Evolutionary conservation across 371 early-diverging fungal genomes (phyloP).

Genomic region (Mucor sp.): DNA sequence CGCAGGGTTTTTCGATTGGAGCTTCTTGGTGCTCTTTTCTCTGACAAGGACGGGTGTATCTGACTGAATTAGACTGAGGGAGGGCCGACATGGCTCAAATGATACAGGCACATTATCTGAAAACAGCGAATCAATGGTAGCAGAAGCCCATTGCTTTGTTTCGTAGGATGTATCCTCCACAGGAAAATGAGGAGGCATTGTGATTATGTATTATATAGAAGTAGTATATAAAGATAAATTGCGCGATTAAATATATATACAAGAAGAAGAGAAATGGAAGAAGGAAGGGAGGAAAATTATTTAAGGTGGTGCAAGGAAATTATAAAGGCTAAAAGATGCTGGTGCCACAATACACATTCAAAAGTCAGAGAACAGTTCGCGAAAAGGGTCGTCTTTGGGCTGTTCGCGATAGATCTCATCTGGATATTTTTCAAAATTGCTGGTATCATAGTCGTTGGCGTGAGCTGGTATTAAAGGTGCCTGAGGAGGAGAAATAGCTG

Average conservation of each 20-base stretch:
- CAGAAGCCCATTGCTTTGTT: constrained; percentile 25
- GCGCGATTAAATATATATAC: background rate
- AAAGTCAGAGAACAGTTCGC: constrained; percentile 48
- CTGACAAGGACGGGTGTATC: background rate
- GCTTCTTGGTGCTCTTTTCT: background rate
- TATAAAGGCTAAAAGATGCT: background rate
- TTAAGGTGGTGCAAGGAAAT: background rate
- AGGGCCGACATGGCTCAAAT: constrained; percentile 19
- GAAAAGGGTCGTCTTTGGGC: constrained; percentile 45
- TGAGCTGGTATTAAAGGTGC: constrained; percentile 67
- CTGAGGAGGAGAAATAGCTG: constrained; percentile 38
- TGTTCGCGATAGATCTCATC: constrained; percentile 43
- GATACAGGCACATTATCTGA: constrained; percentile 21
- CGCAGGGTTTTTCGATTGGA: background rate
- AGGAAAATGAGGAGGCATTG: constrained; percentile 19
- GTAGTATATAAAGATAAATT: background rate
- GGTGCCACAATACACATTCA: constrained; percentile 15
- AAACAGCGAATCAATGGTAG: constrained; percentile 24
- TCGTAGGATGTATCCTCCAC: constrained; percentile 16
- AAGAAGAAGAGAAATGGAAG: constrained; percentile 1
- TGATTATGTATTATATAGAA: background rate
- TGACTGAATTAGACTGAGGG: background rate
- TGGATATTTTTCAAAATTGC: constrained; percentile 71
- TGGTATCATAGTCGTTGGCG: constrained; percentile 66
- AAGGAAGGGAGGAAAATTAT: background rate